These are phyloP conservation scores for Myriosclerotinia duriaeana DNA, from an alignment of 2,329 filamentous ascomycete species.

Conservation along the genomic window DNA sequence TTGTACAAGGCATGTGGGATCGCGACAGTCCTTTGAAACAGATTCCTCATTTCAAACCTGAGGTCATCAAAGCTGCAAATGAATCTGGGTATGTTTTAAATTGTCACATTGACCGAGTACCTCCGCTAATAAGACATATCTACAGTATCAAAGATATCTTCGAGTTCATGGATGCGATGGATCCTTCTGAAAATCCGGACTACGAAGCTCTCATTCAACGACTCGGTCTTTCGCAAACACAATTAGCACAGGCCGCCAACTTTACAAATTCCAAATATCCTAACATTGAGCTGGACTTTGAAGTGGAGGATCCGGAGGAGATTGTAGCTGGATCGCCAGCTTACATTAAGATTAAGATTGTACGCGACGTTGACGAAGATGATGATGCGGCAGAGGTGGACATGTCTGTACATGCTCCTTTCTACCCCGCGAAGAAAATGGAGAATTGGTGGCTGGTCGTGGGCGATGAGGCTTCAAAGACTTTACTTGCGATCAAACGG, in stretches of 20 bases:
- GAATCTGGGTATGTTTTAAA: conserved; percentile 65
- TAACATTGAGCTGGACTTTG: conserved; percentile 87
- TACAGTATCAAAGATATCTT: conserved; percentile 85
- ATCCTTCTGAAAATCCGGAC: conserved; percentile 84
- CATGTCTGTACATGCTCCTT: conserved; percentile 86
- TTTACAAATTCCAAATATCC: conserved; percentile 98
- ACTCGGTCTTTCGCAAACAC: conserved; percentile 74
- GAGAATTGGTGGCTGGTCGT: conserved; percentile 99
- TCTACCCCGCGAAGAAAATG: conserved; percentile 87
- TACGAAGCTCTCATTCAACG: conserved; percentile 75
- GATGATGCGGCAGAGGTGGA: conserved; percentile 69
- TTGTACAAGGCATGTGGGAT: conserved; percentile 99
- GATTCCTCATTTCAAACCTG: conserved; percentile 88
- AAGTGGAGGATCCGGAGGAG: conserved; percentile 76
- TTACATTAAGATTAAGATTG: conserved; percentile 79
- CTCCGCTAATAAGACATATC: conserved; percentile 39
- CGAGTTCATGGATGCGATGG: conserved; percentile 99
- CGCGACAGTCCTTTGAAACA: conserved; percentile 95
- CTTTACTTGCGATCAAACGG: conserved; percentile 87
- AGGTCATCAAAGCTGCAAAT: conserved; percentile 79
- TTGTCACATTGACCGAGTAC: not conserved
- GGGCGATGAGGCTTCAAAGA: conserved; percentile 86
- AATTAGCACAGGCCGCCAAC: conserved; percentile 83
- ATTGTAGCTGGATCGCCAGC: conserved; percentile 79
- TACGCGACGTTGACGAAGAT: conserved; percentile 76